A percentile compares a stretch with the other conserved stretches of the same genome.
phyloP scores from a whole-genome alignment of 371 early-diverging fungal genomes.

The Catenaria anguillulae region DNA sequence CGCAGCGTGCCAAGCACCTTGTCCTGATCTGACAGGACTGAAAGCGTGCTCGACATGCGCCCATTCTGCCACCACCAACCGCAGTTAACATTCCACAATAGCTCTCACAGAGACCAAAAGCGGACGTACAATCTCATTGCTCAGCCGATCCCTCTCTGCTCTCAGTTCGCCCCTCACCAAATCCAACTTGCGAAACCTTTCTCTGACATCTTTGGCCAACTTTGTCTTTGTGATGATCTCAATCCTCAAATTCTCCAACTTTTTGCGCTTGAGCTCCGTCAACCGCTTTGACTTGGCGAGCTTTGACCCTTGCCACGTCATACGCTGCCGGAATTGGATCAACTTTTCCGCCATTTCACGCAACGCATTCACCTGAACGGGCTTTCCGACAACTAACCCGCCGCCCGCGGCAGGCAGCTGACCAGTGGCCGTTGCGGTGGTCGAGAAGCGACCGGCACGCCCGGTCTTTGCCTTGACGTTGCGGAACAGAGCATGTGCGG shows the following conservation, averaged over 20 bases:
- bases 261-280: neutral
- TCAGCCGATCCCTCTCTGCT: too few relatives aligned
- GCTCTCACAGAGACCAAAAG: too few relatives aligned
- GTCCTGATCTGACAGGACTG: too few relatives aligned
- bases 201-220: too few relatives aligned
- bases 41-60: neutral
- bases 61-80: neutral
- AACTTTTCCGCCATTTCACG: neutral
- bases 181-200: neutral
- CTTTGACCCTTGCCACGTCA: neutral
- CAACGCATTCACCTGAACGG: neutral
- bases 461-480: neutral
- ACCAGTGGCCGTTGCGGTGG: neutral
- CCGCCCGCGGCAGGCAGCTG: neutral
- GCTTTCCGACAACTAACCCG: neutral
- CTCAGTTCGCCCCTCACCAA: too few relatives aligned
- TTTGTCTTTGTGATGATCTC: neutral
- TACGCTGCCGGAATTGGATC: neutral
- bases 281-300: neutral
- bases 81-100: too few relatives aligned
- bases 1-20: too few relatives aligned
- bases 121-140: neutral
- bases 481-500: too few relatives aligned
- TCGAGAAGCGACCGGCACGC: neutral
- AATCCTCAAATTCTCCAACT: neutral